These are phyloP conservation scores for Thelephora terrestris DNA, from an alignment of 1,284 basidiomycete genomes.

Conservation along the genomic window DNA sequence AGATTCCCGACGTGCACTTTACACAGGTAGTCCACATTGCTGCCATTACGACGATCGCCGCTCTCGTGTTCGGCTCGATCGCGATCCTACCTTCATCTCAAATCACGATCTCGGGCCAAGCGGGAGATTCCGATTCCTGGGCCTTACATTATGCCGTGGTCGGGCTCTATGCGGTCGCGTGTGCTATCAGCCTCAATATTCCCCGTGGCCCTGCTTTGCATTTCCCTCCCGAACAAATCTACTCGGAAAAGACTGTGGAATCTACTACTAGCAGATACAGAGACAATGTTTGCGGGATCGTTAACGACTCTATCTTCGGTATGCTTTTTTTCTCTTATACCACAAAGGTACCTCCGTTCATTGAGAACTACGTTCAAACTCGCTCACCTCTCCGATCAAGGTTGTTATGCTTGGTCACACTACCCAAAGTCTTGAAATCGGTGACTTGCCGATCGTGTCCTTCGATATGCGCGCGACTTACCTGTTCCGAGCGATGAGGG, in stretches of 20 bases:
- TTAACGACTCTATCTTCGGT: conserved; percentile 37
- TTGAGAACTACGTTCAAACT: background rate
- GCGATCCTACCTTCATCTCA: conserved; percentile 40
- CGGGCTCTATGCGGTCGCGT: conserved; percentile 38
- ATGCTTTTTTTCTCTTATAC: conserved; percentile 73
- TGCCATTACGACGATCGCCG: conserved; percentile 43
- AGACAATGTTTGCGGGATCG: conserved; percentile 56
- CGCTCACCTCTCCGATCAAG: conserved; percentile 15
- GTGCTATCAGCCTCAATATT: conserved; percentile 43
- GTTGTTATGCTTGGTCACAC: conserved; percentile 76
- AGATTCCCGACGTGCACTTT: conserved; percentile 42
- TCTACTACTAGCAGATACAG: conserved; percentile 42
- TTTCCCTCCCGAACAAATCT: conserved; percentile 61
- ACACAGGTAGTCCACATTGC: conserved; percentile 59
- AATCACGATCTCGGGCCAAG: conserved; percentile 5
- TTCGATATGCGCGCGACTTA: conserved; percentile 58
- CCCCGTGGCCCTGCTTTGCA: conserved; percentile 67
- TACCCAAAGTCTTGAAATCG: conserved; percentile 68
- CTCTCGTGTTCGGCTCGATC: conserved; percentile 35
- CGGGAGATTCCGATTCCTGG: conserved; percentile 17
- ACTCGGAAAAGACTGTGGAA: conserved; percentile 58
- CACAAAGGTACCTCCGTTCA: conserved; percentile 28
- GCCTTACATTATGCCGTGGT: conserved; percentile 40
- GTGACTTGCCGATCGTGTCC: conserved; percentile 74
- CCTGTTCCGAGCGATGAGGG: conserved; percentile 31